Conservation (phyloP, 2,329 filamentous ascomycete genomes). For the Colletotrichum sp. region DNA sequence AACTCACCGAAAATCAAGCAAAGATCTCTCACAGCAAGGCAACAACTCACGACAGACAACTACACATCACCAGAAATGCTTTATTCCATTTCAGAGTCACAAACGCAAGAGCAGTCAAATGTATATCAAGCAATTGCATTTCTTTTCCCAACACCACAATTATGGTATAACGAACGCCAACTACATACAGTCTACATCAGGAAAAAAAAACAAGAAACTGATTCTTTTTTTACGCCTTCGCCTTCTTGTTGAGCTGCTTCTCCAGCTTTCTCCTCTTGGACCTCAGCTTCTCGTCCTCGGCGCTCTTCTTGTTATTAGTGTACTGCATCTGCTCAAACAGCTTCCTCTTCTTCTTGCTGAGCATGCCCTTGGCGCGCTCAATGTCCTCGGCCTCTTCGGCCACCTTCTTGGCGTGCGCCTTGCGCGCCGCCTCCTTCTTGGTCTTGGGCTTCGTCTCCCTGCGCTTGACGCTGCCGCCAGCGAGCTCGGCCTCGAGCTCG, state of each 20-base stretch:
- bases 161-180: constrained; percentile 23
- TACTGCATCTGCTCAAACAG: constrained; percentile 97
- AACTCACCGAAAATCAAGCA: not conserved
- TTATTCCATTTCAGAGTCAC: not conserved
- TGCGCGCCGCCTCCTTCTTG: constrained; percentile 73
- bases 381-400: constrained; percentile 84
- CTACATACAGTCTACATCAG: constrained; percentile 17
- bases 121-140: not conserved
- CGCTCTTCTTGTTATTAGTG: constrained; percentile 90
- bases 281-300: constrained; percentile 85
- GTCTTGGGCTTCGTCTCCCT: constrained; percentile 58
- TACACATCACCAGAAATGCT: not conserved
- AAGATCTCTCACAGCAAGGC: not conserved
- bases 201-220: not conserved
- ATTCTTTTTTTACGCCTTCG: constrained; percentile 7
- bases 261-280: constrained; percentile 92
- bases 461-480: constrained; percentile 66
- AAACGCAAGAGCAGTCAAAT: not conserved
- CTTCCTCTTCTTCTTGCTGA: constrained; percentile 97
- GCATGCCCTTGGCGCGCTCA: constrained; percentile 96
- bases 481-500: constrained; percentile 91
- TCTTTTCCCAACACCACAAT: constrained; percentile 22
- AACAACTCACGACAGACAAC: not conserved
- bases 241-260: constrained; percentile 56
- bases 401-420: constrained; percentile 72